Evolutionary conservation across 1,284 basidiomycete genomes (phyloP).

Genomic region (Trichosporon ovoides): DNA sequence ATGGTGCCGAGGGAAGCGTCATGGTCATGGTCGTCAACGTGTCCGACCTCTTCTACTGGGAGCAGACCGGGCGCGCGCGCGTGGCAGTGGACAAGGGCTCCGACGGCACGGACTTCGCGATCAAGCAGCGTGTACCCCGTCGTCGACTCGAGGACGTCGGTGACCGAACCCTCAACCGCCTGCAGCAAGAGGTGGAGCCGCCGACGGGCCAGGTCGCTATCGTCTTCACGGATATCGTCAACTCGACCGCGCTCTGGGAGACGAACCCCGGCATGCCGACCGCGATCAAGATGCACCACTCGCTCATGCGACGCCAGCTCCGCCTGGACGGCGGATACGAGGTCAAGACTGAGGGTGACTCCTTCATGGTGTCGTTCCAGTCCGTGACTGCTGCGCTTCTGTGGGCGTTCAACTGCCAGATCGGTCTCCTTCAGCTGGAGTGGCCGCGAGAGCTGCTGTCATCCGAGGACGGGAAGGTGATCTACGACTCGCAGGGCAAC

Average conservation of each 20-base stretch:
- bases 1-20: constrained; percentile 86
- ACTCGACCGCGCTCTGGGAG: constrained; percentile 97
- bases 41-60: constrained; percentile 63
- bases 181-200: constrained; percentile 78
- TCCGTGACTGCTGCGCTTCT: constrained; percentile 78
- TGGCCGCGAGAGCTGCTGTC: constrained; percentile 96
- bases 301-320: constrained; percentile 75
- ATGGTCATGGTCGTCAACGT: constrained; percentile 98
- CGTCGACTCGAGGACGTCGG: constrained; percentile 47
- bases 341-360: constrained; percentile 98
- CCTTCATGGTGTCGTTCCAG: constrained; percentile 99
- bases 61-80: constrained; percentile 26
- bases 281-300: constrained; percentile 89
- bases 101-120: constrained; percentile 18
- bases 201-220: constrained; percentile 86
- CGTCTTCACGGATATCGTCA: constrained; percentile 97
- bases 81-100: not conserved
- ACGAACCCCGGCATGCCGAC: constrained; percentile 93
- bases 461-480: constrained; percentile 81
- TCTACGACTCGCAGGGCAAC: constrained; percentile 64
- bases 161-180: constrained; percentile 53
- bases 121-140: constrained; percentile 27
- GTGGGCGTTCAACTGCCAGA: constrained; percentile 88
- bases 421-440: constrained; percentile 72
- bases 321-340: constrained; percentile 94